Percentiles rank a stretch among this genome's conserved stretches.
These are phyloP conservation scores for Ocimum tenuiflorum DNA, from an alignment of 257 asterid species.

Conservation along the genomic window DNA sequence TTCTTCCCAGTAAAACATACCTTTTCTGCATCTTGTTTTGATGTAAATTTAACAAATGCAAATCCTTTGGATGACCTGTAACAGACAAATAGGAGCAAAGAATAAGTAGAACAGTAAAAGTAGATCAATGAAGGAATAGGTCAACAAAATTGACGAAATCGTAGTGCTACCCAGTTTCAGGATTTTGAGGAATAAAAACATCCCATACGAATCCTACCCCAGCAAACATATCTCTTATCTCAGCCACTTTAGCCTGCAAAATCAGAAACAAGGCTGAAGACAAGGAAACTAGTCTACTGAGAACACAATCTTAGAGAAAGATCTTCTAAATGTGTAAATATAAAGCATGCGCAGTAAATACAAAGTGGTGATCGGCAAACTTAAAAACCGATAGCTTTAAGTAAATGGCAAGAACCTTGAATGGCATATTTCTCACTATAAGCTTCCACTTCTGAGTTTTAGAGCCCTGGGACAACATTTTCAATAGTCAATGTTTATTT, in stretches of 20 bases:
- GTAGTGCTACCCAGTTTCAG: slow-evolving; percentile 60
- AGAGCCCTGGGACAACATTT: slow-evolving; percentile 63
- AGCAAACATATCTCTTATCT: slow-evolving; percentile 68
- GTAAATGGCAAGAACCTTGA: slow-evolving; percentile 51
- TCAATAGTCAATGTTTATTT: slow-evolving; percentile 2
- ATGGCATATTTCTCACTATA: slow-evolving; percentile 87
- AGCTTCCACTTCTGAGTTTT: slow-evolving; percentile 92
- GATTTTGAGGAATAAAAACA: slow-evolving; percentile 73
- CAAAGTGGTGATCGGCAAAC: not conserved
- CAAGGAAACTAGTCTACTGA: not conserved
- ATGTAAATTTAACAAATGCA: slow-evolving; percentile 87
- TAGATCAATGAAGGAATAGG: not conserved
- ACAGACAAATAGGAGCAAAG: slow-evolving; percentile 15
- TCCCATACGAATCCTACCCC: slow-evolving; percentile 87
- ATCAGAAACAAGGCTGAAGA: slow-evolving; percentile 20
- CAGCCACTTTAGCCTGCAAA: slow-evolving; percentile 63
- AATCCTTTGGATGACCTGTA: slow-evolving; percentile 80
- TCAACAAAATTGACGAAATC: not conserved
- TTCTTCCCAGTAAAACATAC: slow-evolving; percentile 34
- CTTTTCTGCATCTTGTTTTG: slow-evolving; percentile 78
- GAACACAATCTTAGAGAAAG: not conserved
- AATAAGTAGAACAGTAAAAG: slow-evolving; percentile 13
- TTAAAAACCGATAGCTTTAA: not conserved
- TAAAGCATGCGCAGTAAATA: not conserved
- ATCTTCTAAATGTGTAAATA: not conserved